A percentile compares a stretch with the other conserved stretches of the same genome.
Evolutionary conservation across 148 eudicot species (phyloP).

Genomic region (Chenopodium album): DNA sequence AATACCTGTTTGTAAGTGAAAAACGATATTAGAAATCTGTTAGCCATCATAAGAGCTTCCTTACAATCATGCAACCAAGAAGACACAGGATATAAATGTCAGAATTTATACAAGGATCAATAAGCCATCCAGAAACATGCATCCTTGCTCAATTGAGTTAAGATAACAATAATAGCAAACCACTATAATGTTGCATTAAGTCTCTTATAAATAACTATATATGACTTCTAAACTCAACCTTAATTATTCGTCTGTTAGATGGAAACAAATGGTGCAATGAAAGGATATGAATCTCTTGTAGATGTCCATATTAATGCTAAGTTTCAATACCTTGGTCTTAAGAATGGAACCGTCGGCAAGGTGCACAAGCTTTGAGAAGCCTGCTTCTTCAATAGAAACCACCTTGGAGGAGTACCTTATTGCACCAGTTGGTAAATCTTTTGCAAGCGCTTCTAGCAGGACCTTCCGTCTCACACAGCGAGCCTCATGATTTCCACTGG

Average conservation of each 20-base stretch:
- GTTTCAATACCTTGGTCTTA: slow-evolving; percentile 45
- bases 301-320: not conserved
- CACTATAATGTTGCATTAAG: no score
- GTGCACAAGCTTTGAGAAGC: slow-evolving; percentile 42
- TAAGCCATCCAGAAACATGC: no score
- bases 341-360: slow-evolving; percentile 53
- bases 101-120: not conserved
- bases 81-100: not conserved
- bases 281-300: no score
- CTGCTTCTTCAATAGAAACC: slow-evolving; percentile 48
- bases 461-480: slow-evolving; percentile 45
- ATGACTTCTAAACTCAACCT: no score
- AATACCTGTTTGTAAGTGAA: slow-evolving; percentile 33
- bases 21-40: not conserved
- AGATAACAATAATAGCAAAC: no score
- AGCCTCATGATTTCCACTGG: slow-evolving; percentile 47
- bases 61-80: not conserved
- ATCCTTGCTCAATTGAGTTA: not conserved
- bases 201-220: no score
- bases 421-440: slow-evolving; percentile 53
- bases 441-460: slow-evolving; percentile 49
- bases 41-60: not conserved
- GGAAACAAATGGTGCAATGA: no score
- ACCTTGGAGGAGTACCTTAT: slow-evolving; percentile 62
- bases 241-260: no score